Base-by-base conservation (phyloP, 306 rosid species). In the Prunus armeniaca region DNA sequence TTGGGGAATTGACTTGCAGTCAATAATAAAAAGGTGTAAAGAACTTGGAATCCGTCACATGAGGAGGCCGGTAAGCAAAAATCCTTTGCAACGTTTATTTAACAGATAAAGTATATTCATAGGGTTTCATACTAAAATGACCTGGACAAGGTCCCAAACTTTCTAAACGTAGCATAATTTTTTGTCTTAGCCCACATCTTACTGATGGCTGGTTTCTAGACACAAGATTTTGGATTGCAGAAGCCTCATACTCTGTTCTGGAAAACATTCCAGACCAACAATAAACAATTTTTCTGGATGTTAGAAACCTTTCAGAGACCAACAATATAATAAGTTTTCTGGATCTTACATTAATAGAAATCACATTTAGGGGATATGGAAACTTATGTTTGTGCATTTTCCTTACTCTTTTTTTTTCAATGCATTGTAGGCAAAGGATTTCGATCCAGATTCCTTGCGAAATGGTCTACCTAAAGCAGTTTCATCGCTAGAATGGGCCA, bases 401-500 rank as follows among this genome's bases (percentile, higher is more conserved):
- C 52, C 70, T 74, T 14, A 61, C 22, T 65, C 11, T 6, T 19
- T 54, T n/a, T 57, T 6, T 34, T 6, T 77, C 41, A 63, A 52
- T 55, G 50, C 72, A 56, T 45, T 79, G 66, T 78, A 92, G 98
- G 98, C 96, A 70, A 86, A 71, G 78, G 98, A 92, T 84, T 94
- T 95, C 51, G 96, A 95, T 88, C 96, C 98, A 38, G 89, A 89
- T 68, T 95, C 97, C 50, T 76, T 95, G 85, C 84, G 90, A 76
- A 83, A 12, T 73, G 89, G 81, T 74, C 82, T 95, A 57, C 98
- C 97, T 15, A 95, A 92, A 85, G 95, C 98, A 18, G 97, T 92
- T 83, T 89, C 96, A 28, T 92, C 96, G 27, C 76, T 94, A 52
- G 97, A 92, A 85, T 90, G 97, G 95, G 97, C 97, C 25, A 69